Base-by-base conservation (phyloP, 495 filamentous ascomycete species). In the Neurospora sp. region DNA sequence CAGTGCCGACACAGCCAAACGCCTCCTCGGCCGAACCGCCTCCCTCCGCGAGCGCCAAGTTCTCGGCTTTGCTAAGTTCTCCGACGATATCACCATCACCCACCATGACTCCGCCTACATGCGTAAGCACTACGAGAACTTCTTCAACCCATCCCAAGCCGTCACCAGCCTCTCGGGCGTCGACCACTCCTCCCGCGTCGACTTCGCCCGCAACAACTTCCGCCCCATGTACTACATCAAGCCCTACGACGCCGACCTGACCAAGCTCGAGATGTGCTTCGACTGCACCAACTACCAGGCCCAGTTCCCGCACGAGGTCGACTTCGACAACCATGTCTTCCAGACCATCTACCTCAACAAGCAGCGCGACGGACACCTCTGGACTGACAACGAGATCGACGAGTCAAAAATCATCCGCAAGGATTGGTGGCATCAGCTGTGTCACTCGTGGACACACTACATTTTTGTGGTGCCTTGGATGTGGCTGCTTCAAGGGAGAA, bases 361-460 rank as follows among this genome's bases (percentile, higher is more conserved):
- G 70, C 75, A 81, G 3, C 82, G 88, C 37, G 85, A 89, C 40
- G 79, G 90, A 44, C 73, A 81, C 37, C 79, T 94, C 2, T 94
- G 93, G 92, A 91, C 89, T 0, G 88, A 90, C 73, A 83, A 89
- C 72, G 86, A 91, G 74, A 94, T 96, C 71, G 88, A 91, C 75
- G 77, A 86, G 71, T 79, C 79, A 61, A 94, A 92, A 74, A 85
- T 94, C 40, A 92, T 96, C 46, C 83, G 87, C 12, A 83, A 84
- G 69, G 91, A 94, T 76, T 93, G 91, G 91, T 95, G 93, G 93
- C 93, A 94, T 77, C 93, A 94, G 78, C 88, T 94, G 31, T 91
- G 92, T 22, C 93, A 96, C 77, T 84, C 88, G 42, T 94, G 89
- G 87, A 91, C 92, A 74, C 93, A 96, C 78, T 95, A 94, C 79